Percentiles rank a stretch among this genome's conserved stretches.
Conservation (phyloP, 108 stramenopile genomes). For the Skeletonema marinoi region DNA sequence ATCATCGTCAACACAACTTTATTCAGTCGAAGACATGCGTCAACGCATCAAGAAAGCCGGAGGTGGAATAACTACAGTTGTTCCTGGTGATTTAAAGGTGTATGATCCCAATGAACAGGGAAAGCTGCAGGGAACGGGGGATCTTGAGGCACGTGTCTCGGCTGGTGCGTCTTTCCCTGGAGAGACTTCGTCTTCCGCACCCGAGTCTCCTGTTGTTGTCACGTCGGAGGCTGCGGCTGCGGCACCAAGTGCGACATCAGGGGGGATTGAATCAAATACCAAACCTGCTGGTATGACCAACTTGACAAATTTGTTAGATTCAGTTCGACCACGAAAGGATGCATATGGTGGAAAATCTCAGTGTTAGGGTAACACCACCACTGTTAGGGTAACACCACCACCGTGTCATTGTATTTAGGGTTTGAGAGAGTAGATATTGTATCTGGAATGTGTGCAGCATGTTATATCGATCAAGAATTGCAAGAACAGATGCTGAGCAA, state of each 20-base stretch:
- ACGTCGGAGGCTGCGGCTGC: not conserved
- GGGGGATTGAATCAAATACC: not conserved
- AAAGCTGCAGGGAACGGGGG: slow-evolving; percentile 43
- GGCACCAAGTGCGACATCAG: not conserved
- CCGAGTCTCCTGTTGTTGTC: not conserved
- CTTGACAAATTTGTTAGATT: slow-evolving; percentile 12
- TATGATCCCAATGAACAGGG: slow-evolving; percentile 55
- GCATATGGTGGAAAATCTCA: not conserved
- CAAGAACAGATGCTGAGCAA: too few relatives aligned
- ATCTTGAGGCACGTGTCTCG: slow-evolving; percentile 24
- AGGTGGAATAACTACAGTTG: slow-evolving; percentile 27
- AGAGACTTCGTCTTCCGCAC: not conserved
- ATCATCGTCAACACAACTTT: slow-evolving; percentile 15
- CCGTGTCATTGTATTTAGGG: too few relatives aligned
- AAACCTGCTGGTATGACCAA: not conserved
- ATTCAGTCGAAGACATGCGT: slow-evolving; percentile 11
- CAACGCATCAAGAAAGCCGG: slow-evolving; percentile 42
- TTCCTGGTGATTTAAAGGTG: slow-evolving; percentile 21
- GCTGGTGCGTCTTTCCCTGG: slow-evolving; percentile 15
- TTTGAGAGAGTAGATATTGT: too few relatives aligned
- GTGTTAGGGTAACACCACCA: not conserved
- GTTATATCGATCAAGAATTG: too few relatives aligned
- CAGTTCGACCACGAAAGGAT: not conserved
- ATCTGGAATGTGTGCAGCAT: too few relatives aligned
- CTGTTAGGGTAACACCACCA: not conserved